These are phyloP conservation scores for Aspergillus sp. DNA, from an alignment of 2,329 filamentous ascomycete genomes.

Conservation along the genomic window DNA sequence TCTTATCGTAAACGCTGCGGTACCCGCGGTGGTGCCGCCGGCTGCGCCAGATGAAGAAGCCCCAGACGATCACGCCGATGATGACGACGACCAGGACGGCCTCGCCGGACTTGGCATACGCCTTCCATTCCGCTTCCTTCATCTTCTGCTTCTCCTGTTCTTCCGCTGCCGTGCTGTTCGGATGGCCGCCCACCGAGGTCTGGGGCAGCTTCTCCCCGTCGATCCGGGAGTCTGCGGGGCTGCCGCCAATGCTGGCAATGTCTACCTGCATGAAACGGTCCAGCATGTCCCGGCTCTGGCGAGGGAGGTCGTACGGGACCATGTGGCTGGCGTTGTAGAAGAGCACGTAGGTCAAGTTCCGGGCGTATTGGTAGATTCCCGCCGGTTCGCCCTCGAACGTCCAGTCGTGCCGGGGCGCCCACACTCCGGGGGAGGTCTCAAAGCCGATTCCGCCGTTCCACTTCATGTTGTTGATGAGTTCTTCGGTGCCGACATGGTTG, in stretches of 20 bases:
- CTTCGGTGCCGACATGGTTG: slow-evolving; percentile 93
- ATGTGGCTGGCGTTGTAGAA: slow-evolving; percentile 97
- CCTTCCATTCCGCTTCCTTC: slow-evolving; percentile 82
- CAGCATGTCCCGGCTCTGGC: slow-evolving; percentile 89
- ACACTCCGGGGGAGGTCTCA: slow-evolving; percentile 79
- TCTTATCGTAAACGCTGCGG: slow-evolving; percentile 43
- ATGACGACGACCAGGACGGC: slow-evolving; percentile 79
- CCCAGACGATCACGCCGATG: slow-evolving; percentile 71
- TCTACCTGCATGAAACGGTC: slow-evolving; percentile 95
- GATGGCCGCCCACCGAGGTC: slow-evolving; percentile 72
- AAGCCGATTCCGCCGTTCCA: slow-evolving; percentile 94
- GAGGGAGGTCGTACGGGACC: slow-evolving; percentile 92
- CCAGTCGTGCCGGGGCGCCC: slow-evolving; percentile 92
- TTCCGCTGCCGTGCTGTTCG: slow-evolving; percentile 66
- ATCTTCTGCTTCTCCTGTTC: slow-evolving; percentile 69
- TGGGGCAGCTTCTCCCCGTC: slow-evolving; percentile 81
- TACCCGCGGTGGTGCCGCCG: slow-evolving; percentile 50
- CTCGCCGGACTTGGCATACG: slow-evolving; percentile 84
- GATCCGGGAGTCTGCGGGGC: slow-evolving; percentile 73
- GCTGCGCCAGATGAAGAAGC: slow-evolving; percentile 64
- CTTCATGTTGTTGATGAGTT: slow-evolving; percentile 81
- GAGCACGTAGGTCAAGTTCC: slow-evolving; percentile 91
- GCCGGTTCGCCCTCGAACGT: slow-evolving; percentile 84
- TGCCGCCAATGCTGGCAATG: slow-evolving; percentile 81
- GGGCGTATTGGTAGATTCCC: slow-evolving; percentile 89